Conservation (phyloP, 331 rosid species). For the Quercus phellos region DNA sequence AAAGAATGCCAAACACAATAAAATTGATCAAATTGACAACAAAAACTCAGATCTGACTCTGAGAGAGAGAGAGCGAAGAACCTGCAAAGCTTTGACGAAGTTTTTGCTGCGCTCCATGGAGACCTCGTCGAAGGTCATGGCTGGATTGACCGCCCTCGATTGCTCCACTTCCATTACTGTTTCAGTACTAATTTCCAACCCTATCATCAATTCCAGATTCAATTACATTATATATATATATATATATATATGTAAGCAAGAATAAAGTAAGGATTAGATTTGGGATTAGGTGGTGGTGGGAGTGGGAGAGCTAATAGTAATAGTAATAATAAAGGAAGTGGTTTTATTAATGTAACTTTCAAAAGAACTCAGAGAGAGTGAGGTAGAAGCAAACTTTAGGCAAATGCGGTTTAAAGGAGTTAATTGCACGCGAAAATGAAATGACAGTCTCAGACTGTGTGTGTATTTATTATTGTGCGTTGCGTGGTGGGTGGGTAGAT, state of each 20-base stretch:
- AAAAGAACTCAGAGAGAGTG: slow-evolving; percentile 6
- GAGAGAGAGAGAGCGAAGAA: slow-evolving; percentile 3
- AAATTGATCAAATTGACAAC: not conserved
- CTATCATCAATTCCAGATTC: not conserved
- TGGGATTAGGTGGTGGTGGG: slow-evolving; percentile 28
- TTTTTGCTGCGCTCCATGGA: slow-evolving; percentile 84
- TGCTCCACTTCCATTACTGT: slow-evolving; percentile 58
- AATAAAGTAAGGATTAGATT: slow-evolving; percentile 18
- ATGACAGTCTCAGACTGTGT: not conserved
- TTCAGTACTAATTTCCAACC: not conserved
- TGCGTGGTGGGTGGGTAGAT: not conserved
- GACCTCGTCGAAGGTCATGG: slow-evolving; percentile 81
- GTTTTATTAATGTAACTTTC: not conserved
- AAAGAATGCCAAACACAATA: not conserved
- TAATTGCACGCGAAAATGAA: slow-evolving; percentile 38
- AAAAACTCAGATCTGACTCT: slow-evolving; percentile 28
- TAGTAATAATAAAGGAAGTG: not conserved
- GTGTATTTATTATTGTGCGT: slow-evolving; percentile 1
- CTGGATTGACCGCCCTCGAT: slow-evolving; percentile 39
- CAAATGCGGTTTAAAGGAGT: slow-evolving; percentile 24
- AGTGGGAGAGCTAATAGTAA: not conserved
- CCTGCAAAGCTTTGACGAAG: slow-evolving; percentile 88
- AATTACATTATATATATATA: no score
- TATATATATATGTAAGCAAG: no score
- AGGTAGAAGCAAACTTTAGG: slow-evolving; percentile 36